Evolutionary conservation across 2,329 filamentous ascomycete genomes (phyloP).

Genomic region (Aspergillus sp.): DNA sequence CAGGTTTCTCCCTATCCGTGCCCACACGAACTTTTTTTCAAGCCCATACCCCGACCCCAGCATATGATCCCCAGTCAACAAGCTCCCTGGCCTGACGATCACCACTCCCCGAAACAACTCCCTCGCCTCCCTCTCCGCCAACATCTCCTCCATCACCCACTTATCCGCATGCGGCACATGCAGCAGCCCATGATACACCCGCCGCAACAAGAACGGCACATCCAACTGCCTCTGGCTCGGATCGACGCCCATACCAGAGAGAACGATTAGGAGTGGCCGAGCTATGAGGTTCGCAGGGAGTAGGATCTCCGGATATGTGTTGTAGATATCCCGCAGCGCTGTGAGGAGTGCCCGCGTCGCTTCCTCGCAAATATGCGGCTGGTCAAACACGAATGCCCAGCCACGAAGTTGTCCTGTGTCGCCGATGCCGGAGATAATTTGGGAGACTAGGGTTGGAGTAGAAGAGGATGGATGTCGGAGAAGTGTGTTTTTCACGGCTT

Average conservation of each 20-base stretch:
- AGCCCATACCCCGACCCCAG: not conserved
- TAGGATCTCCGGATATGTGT: too few species aligned
- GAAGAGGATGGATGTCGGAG: too few species aligned
- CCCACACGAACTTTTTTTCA: not conserved
- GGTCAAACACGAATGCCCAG: too few species aligned
- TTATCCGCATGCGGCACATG: conserved; percentile 42
- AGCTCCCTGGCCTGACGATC: conserved; percentile 30
- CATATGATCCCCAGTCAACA: conserved; percentile 26
- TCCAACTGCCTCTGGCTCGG: conserved; percentile 25
- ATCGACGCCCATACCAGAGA: too few species aligned
- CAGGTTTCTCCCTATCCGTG: not conserved
- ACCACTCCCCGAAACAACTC: conserved; percentile 22
- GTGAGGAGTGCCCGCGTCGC: conserved; percentile 23
- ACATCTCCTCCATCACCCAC: conserved; percentile 32
- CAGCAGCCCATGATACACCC: conserved; percentile 35
- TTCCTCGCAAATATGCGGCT: conserved; percentile 32
- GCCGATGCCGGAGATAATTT: too few species aligned
- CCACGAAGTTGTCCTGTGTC: too few species aligned
- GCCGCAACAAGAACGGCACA: conserved; percentile 33
- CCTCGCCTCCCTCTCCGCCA: conserved; percentile 21
- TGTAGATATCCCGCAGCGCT: too few species aligned
- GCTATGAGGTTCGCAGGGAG: accelerated
- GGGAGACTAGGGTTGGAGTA: conserved; percentile 19
- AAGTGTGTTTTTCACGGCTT: too few species aligned
- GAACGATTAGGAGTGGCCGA: conserved; percentile 23